Evolutionary conservation across 805 yeast genomes (phyloP).

Genomic region (Teunomyces stri): DNA sequence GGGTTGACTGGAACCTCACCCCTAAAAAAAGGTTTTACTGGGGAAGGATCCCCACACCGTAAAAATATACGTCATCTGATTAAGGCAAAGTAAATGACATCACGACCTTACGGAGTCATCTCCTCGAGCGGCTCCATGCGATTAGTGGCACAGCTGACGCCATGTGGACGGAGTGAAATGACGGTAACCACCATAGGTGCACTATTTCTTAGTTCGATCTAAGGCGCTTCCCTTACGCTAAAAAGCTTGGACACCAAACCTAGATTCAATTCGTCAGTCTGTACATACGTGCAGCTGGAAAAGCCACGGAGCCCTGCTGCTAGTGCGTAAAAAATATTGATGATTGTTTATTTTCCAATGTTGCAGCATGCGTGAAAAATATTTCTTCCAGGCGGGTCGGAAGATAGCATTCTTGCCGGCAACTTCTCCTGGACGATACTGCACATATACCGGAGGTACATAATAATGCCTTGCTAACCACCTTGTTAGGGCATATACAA

Average conservation of each 20-base stretch:
- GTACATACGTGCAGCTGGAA: background rate
- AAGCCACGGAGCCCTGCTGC: background rate
- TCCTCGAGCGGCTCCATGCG: background rate
- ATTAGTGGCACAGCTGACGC: background rate
- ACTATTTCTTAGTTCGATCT: background rate
- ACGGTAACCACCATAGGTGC: background rate
- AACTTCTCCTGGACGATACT: background rate
- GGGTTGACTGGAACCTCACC: background rate
- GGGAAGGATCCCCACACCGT: background rate
- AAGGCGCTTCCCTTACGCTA: background rate
- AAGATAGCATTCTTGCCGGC: background rate
- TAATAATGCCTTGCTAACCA: background rate
- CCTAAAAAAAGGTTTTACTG: background rate
- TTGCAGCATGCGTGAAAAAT: background rate
- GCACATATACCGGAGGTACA: background rate
- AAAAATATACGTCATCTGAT: background rate
- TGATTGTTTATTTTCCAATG: background rate
- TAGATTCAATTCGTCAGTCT: background rate
- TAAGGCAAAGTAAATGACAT: background rate
- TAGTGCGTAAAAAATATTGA: background rate
- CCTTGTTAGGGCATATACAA: background rate
- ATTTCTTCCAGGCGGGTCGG: background rate
- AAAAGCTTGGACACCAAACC: conserved; percentile 1
- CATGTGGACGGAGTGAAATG: background rate
- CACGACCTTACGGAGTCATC: background rate